phyloP scores from a whole-genome alignment of 148 eudicot genomes.

The Rhododendron henanense region DNA sequence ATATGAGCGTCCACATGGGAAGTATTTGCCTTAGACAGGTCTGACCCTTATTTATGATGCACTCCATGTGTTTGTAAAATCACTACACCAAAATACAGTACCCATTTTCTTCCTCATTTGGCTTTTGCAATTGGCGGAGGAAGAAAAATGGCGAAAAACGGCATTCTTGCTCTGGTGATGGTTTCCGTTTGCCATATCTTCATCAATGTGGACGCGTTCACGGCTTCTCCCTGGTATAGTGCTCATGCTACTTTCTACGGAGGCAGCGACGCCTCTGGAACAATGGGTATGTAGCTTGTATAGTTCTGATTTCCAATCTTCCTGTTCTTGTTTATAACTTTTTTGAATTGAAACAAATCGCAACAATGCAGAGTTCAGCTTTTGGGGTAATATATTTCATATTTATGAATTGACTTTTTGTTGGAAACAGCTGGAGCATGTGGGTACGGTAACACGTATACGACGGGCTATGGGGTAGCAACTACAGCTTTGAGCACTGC shows the following conservation, averaged over 20 bases:
- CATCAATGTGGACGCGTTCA: constrained; percentile 32
- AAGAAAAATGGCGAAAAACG: constrained; percentile 24
- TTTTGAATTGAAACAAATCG: neutral
- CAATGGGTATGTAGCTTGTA: constrained; percentile 44
- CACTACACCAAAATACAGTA: neutral
- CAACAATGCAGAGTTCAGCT: neutral
- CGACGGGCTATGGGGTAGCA: constrained; percentile 63
- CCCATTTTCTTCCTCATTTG: neutral
- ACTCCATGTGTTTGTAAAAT: neutral
- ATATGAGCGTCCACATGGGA: too few relatives aligned
- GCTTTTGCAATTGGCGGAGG: neutral
- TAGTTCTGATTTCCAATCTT: neutral
- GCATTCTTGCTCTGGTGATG: constrained; percentile 13
- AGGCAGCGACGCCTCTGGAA: constrained; percentile 75
- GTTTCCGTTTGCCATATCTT: constrained; percentile 25
- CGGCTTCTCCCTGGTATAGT: constrained; percentile 49
- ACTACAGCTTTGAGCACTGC: constrained; percentile 88
- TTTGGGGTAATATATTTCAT: neutral
- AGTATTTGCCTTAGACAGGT: too few relatives aligned
- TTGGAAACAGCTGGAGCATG: constrained; percentile 80
- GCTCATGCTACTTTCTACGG: constrained; percentile 85
- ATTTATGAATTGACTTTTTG: neutral
- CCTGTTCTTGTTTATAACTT: neutral
- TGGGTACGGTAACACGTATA: constrained; percentile 81
- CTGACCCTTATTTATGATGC: too few relatives aligned